Evolutionary conservation across 371 early-diverging fungal species (phyloP).

Genomic region (Actinomucor elegans): DNA sequence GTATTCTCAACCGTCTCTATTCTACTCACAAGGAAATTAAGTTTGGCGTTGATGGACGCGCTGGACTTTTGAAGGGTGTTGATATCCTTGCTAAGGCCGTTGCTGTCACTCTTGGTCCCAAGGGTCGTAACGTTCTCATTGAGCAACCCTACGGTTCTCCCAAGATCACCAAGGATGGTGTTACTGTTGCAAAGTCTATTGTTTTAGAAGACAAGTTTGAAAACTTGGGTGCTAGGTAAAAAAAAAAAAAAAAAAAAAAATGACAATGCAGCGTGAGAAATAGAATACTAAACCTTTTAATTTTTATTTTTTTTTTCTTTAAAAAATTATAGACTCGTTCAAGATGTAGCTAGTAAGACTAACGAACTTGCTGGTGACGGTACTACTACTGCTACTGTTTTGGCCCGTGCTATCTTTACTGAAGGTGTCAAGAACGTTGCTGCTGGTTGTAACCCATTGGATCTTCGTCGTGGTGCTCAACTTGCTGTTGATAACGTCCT

Average conservation of each 20-base stretch:
- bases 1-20: constrained; percentile 66
- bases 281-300: background rate
- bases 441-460: constrained; percentile 98
- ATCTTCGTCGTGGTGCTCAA: constrained; percentile 95
- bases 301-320: background rate
- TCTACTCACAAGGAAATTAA: constrained; percentile 93
- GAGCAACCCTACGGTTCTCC: constrained; percentile 97
- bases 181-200: constrained; percentile 97
- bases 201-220: constrained; percentile 95
- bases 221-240: constrained; percentile 92
- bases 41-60: constrained; percentile 96
- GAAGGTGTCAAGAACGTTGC: constrained; percentile 99
- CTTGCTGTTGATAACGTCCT: constrained; percentile 91
- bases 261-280: constrained; percentile 1
- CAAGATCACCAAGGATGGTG: constrained; percentile 99
- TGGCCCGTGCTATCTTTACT: constrained; percentile 96
- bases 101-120: constrained; percentile 97
- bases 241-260: background rate
- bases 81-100: constrained; percentile 96
- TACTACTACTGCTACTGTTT: constrained; percentile 98
- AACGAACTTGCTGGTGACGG: constrained; percentile 99
- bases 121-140: constrained; percentile 97
- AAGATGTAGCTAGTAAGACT: constrained; percentile 99
- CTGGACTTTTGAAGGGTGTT: constrained; percentile 89
- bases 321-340: constrained; percentile 72